These are phyloP conservation scores for Aspergillus steynii DNA, from an alignment of 495 filamentous ascomycete species.

Conservation along the genomic window DNA sequence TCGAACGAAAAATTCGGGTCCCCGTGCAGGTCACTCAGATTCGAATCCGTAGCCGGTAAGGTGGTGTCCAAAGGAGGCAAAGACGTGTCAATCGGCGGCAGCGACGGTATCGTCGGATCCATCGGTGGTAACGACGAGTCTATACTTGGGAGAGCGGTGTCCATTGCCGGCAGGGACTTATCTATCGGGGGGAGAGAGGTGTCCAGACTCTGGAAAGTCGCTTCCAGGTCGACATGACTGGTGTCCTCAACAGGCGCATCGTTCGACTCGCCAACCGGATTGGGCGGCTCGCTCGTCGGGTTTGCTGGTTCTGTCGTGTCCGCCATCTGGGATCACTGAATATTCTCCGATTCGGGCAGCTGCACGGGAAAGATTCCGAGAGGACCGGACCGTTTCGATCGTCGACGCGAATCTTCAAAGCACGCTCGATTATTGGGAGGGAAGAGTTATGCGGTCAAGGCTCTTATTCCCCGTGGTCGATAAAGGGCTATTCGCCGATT, in stretches of 20 bases:
- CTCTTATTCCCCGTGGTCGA: neutral
- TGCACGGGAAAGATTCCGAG: neutral
- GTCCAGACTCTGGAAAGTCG: slow-evolving; percentile 27
- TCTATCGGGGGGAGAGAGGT: slow-evolving; percentile 42
- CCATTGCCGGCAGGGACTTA: slow-evolving; percentile 34
- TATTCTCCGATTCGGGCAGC: slow-evolving; percentile 2
- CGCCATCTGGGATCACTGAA: slow-evolving; percentile 29
- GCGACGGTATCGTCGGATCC: slow-evolving; percentile 27
- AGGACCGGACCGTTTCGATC: neutral
- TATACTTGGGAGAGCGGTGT: slow-evolving; percentile 23
- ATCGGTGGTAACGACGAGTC: slow-evolving; percentile 37
- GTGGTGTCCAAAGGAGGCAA: slow-evolving; percentile 39
- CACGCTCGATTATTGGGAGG: neutral
- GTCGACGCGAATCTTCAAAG: neutral
- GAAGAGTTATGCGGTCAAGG: neutral
- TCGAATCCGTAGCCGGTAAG: slow-evolving; percentile 31
- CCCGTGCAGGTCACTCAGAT: slow-evolving; percentile 30
- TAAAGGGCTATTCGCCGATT: neutral
- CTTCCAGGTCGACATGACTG: slow-evolving; percentile 19
- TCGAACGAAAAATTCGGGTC: slow-evolving; percentile 54
- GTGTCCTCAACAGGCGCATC: slow-evolving; percentile 25
- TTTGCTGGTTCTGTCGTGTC: slow-evolving; percentile 35
- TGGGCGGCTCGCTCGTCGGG: slow-evolving; percentile 32
- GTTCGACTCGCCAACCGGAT: slow-evolving; percentile 21
- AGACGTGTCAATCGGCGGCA: slow-evolving; percentile 29